Evolutionary conservation across 495 filamentous ascomycete genomes (phyloP), one percentile per base, ranked within the genome.

Genomic region (Clavariopsis aquatica): DNA sequence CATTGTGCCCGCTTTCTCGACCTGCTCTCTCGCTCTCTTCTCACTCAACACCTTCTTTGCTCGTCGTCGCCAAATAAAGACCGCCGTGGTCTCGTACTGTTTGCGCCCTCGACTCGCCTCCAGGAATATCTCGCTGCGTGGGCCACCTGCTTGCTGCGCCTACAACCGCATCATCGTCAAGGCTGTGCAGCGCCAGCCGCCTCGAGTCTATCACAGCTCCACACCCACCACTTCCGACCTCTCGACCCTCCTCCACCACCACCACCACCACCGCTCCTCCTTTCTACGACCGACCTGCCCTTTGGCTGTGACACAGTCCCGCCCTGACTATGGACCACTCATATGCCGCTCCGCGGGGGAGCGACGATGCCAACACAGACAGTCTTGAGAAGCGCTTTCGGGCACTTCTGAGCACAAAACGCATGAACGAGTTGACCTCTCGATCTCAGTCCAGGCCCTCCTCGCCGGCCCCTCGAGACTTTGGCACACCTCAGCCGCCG

Each of bases 401-500:
- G 66, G 86, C 90, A 58, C 74, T 92, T 51, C 80, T 96, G 73
- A 85, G 87, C 71, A 88, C 84, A 36, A 90, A 87, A 74, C 82
- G 90, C 73, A 84, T 95, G 77, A 90, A 86, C 72, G 87, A 89
- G 60, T 82, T 96, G 82, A 85, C 72, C 76, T 83, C 57, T 69
- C 79, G 64, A 54, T 66, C 75, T 2, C 69, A 68, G 0, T 81
- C 88, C 6, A 78, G 79, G 46, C 82, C 74, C 24, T 80, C 81
- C 31, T 86, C 87, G 47, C 82, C 83, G 4, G 77, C 84, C 49
- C 78, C 80, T 10, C 64, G 76, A 60, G 79, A 83, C 53, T 75
- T 74, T 56, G 65, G 65, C 55, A 68, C 69, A 10, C 65, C 62
- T n/a, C 57, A 65, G 49, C 65, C 65, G 52, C 55, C 68, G 22